phyloP scores from a whole-genome alignment of 495 filamentous ascomycete genomes.

The Aspergillus asperescens region DNA sequence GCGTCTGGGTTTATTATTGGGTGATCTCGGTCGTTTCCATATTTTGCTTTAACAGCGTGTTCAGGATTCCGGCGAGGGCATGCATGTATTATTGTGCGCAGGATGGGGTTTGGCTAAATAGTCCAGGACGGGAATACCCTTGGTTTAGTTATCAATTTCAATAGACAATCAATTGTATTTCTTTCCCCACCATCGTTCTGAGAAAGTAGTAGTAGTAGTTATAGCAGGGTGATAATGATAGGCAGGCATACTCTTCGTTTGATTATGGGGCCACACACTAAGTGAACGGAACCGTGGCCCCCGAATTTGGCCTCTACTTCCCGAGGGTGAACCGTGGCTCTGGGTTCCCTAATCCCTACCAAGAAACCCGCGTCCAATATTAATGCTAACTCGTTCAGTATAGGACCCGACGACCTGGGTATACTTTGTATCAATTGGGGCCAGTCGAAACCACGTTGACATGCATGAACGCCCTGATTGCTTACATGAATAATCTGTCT shows the following conservation, averaged over 20 bases:
- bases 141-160: no score
- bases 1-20: no score
- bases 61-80: no score
- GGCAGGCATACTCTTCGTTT: no score
- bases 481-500: slow-evolving; percentile 4
- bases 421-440: slow-evolving; percentile 12
- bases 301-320: slow-evolving; percentile 20
- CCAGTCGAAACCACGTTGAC: slow-evolving; percentile 14
- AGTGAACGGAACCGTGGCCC: slow-evolving; percentile 23
- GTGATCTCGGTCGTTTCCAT: no score
- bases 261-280: no score
- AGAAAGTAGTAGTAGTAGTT: no score
- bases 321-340: slow-evolving; percentile 41
- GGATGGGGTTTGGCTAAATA: no score
- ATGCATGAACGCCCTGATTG: slow-evolving; percentile 25
- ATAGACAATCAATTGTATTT: slow-evolving; percentile 25
- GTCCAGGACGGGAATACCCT: not conserved
- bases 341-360: slow-evolving; percentile 27
- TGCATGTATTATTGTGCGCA: not conserved
- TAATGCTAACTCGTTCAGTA: slow-evolving; percentile 14
- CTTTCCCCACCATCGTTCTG: no score
- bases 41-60: no score
- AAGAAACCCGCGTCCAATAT: slow-evolving; percentile 8
- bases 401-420: slow-evolving; percentile 30
- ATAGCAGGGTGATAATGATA: no score